Base-by-base conservation (phyloP, 352 stramenopile genomes). In the Elongisporangium prolatum region DNA sequence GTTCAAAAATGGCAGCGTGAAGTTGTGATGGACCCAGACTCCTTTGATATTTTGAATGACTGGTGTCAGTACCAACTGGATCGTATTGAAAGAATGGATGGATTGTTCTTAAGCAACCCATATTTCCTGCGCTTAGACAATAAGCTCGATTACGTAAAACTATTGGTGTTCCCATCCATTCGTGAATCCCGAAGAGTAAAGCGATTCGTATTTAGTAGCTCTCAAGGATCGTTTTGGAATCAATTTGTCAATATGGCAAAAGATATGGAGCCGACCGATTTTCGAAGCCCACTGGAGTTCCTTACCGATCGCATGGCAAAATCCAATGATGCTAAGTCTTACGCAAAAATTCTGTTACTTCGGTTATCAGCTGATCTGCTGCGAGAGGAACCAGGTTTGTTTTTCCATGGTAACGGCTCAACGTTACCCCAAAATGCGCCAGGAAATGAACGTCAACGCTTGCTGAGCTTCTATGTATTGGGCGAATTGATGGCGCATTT, bases 1-100 rank as follows among this genome's bases (percentile, higher is more conserved):
- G 65, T 91, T 22, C 59, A 61, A 54, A 64, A 69, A 21, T 89
- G 77, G 79, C 72, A 85, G 52, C 68, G 66, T 4, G 48, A 50
- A 3, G 59, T 88, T 25, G 68, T 70, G 38, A 58, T 58, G 18
- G 74, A 88, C 10, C 66, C 77, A 9, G 72, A 50, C 16, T 84
- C 68, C 22, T 85, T 78, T 50, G 65, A 78, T 48, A 84, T 89
- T 61, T 38, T 91, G 2, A 91, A 91, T 63, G 81, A 91, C 61
- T 88, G 77, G 79, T 85, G 82, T 40, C 68, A 71, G 56, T 56
- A 54, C 48, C 63, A 87, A 55, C 52, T 63, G 18, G 65, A 71
- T 20, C 54, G 76, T 18, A 82, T 91, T 24, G 71, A 80, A 47
- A 67, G 78, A 18, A 73, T 88, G 61, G 71, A 84, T 56, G 72